phyloP scores from a whole-genome alignment of 2,329 filamentous ascomycete species.

The Exophiala alcalophila region DNA sequence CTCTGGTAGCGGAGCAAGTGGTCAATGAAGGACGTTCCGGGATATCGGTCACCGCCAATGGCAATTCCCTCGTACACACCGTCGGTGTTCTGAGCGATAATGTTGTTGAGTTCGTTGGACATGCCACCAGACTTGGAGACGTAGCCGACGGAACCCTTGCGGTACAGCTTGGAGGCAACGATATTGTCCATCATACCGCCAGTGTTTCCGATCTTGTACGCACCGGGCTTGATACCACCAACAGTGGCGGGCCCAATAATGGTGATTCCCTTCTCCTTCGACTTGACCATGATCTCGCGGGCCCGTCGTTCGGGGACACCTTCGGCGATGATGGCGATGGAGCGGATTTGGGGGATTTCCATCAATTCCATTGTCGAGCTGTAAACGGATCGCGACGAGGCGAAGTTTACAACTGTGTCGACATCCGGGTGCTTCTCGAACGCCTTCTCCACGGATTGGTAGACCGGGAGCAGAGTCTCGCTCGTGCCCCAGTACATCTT shows the following conservation, averaged over 20 bases:
- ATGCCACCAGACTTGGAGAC: conserved; percentile 99
- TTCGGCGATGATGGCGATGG: conserved; percentile 98
- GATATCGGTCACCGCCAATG: conserved; percentile 98
- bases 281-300: conserved; percentile 94
- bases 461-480: conserved; percentile 96
- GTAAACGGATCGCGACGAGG: conserved; percentile 97
- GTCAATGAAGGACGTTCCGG: conserved; percentile 98
- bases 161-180: conserved; percentile 99
- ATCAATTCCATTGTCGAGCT: conserved; percentile 98
- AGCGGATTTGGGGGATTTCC: conserved; percentile 94
- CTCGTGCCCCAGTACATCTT: conserved; percentile 99
- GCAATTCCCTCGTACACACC: conserved; percentile 99
- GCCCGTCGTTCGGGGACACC: conserved; percentile 98
- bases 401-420: conserved; percentile 98
- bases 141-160: conserved; percentile 96
- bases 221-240: conserved; percentile 98
- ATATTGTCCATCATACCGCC: conserved; percentile 99
- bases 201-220: conserved; percentile 99
- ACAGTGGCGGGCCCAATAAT: conserved; percentile 98
- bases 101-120: conserved; percentile 99
- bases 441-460: conserved; percentile 90
- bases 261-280: conserved; percentile 97
- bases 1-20: conserved; percentile 94
- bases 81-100: conserved; percentile 91
- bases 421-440: conserved; percentile 95